Base-by-base conservation (phyloP, 2,329 filamentous ascomycete genomes). In the Zymoseptoria pseudotritici region DNA sequence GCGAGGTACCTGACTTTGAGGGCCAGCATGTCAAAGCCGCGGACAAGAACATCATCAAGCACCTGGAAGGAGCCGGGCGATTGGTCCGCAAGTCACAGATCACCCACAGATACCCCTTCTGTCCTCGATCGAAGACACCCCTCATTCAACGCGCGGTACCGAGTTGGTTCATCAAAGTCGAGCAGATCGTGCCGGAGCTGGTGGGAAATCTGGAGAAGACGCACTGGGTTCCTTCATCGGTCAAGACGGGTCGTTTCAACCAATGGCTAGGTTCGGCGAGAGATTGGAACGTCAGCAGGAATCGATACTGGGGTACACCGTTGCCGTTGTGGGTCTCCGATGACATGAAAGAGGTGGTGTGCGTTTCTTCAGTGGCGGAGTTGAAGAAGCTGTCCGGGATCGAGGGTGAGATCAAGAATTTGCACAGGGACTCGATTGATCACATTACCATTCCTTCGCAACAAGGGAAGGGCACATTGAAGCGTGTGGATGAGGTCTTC, bases 201-300 rank as follows among this genome's bases (percentile, higher is more conserved):
- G 80, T 97, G n/a, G 81, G 90, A 68, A 94, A 93, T 66, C 92
- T 97, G 61, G 88, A 96, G 70, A 83, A 84, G 13, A 94, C 91
- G 7, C 89, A 95, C 72, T 97, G 93, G 93, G 91, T 96, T 1
- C 93, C 93, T 1, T 86, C 83, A 1, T 89, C 90, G 67, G 91
- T 97, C 63, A 96, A 96, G 75, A 92, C 96, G 69, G 89, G 87
- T 72, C 86, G 93, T 13, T 97, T 97, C 69, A 84, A 87, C 53
- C 94, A 86, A 77, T 97, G 93, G 93, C 93, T 97, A 63, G 80
- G 83, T 61, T 93, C 93, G 71, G 92, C 93, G 13, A 87, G 88
- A 61, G 93, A 97, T 75, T 97, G 93, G 93, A 96, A 96, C 72
- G 88, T 97, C 31, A 94, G 91, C 57, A 83, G 93, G 66, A 96